Conservation (phyloP, 495 filamentous ascomycete genomes). For the Astrothelium subdiscretum region DNA sequence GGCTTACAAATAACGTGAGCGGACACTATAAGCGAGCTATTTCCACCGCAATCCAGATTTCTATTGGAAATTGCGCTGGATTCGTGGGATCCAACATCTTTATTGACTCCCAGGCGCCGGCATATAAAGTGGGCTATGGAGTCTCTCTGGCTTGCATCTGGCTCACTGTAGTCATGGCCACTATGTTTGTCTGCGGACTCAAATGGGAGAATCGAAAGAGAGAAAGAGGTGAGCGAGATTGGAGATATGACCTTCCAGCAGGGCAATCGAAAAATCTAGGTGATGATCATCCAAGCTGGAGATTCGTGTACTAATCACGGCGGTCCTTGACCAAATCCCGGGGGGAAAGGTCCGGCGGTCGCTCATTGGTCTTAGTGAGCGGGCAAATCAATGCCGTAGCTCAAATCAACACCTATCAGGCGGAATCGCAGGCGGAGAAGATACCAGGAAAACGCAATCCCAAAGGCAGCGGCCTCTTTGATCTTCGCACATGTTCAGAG, state of each 20-base stretch:
- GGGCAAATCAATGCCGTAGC: no score
- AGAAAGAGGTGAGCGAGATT: conserved; percentile 39
- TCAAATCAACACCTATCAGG: no score
- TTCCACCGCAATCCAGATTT: conserved; percentile 5
- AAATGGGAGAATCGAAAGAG: conserved; percentile 20
- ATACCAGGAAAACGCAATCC: no score
- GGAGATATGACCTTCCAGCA: conserved; percentile 33
- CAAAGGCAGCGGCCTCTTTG: no score
- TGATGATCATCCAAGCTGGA: conserved; percentile 45
- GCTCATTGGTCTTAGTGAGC: no score
- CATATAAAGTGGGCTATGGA: conserved; percentile 29
- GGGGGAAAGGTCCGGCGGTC: no score
- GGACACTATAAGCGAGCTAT: conserved; percentile 8
- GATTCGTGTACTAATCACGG: conserved; percentile 23
- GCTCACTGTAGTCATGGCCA: conserved; percentile 32
- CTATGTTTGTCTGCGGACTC: conserved; percentile 33
- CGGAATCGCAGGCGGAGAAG: no score
- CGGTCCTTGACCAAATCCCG: background rate
- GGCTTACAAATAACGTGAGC: conserved; percentile 7
- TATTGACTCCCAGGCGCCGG: conserved; percentile 22
- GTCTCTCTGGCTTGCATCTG: conserved; percentile 33
- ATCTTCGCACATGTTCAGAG: no score
- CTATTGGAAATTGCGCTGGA: conserved; percentile 5
- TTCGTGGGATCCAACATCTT: conserved; percentile 13
- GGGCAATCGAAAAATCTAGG: conserved; percentile 41